These are phyloP conservation scores for Lasiosphaeria miniovina DNA, from an alignment of 495 filamentous ascomycete genomes.

Conservation along the genomic window DNA sequence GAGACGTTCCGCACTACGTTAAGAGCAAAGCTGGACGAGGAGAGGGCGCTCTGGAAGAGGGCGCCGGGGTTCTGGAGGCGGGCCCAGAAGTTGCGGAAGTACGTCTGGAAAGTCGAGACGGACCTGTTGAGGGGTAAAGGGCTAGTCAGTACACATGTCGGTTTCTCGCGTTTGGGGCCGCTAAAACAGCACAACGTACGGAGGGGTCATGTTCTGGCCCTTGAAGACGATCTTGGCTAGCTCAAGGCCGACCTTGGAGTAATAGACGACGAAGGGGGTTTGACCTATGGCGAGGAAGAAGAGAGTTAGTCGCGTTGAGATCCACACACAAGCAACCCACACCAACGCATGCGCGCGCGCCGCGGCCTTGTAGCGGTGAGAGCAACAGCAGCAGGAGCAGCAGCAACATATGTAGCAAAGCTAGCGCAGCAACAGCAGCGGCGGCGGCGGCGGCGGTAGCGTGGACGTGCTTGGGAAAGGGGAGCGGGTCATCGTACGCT, in stretches of 20 bases:
- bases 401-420: neutral
- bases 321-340: neutral
- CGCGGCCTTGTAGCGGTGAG: neutral
- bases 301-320: neutral
- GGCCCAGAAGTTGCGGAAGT: slow-evolving; percentile 73
- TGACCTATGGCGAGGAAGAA: slow-evolving; percentile 55
- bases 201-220: slow-evolving; percentile 87
- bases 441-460: neutral
- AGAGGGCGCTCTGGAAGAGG: slow-evolving; percentile 39
- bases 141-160: slow-evolving; percentile 25
- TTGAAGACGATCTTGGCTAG: slow-evolving; percentile 81
- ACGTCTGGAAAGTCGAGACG: slow-evolving; percentile 77
- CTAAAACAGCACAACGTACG: slow-evolving; percentile 59
- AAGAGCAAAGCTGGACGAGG: slow-evolving; percentile 47
- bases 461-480: neutral
- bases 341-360: neutral
- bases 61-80: slow-evolving; percentile 61
- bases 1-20: slow-evolving; percentile 66
- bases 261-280: slow-evolving; percentile 84
- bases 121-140: slow-evolving; percentile 49
- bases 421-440: neutral
- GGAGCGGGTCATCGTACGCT: slow-evolving; percentile 63
- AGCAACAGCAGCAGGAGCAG: neutral
- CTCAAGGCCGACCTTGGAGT: slow-evolving; percentile 83
- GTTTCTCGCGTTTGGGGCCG: neutral